A percentile compares a stretch with the other conserved stretches of the same genome.
Conservation (phyloP, 345 rosid genomes). For the Populus nigra region DNA sequence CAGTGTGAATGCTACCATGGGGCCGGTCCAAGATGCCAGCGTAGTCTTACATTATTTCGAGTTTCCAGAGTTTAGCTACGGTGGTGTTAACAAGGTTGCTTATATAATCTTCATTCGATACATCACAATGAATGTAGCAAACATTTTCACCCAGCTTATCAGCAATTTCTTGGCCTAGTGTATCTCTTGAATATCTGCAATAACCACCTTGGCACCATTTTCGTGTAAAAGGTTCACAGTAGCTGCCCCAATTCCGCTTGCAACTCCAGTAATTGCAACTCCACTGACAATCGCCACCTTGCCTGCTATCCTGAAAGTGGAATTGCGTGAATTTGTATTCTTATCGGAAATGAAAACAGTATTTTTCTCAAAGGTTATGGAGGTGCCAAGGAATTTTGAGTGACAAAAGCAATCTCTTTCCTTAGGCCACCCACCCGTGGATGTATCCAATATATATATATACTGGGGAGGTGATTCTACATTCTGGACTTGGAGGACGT, state of each 20-base stretch:
- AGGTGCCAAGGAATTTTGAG: too few relatives aligned
- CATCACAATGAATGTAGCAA: slow-evolving; percentile 31
- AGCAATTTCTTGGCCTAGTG: slow-evolving; percentile 4
- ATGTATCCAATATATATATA: too few relatives aligned
- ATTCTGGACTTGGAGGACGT: too few relatives aligned
- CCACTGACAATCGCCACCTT: slow-evolving; percentile 18
- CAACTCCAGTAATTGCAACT: slow-evolving; percentile 20
- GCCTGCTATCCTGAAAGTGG: not conserved
- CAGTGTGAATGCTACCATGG: slow-evolving; percentile 1
- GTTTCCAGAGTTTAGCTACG: slow-evolving; percentile 31
- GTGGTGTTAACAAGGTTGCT: slow-evolving; percentile 26
- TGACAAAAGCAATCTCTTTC: too few relatives aligned
- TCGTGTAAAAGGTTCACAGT: slow-evolving; percentile 12
- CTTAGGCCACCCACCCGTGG: too few relatives aligned
- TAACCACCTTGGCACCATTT: slow-evolving; percentile 19
- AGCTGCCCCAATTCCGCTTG: slow-evolving; percentile 18
- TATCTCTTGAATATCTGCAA: slow-evolving; percentile 25
- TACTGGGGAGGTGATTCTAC: too few relatives aligned
- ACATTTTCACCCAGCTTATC: not conserved
- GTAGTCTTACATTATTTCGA: slow-evolving; percentile 44
- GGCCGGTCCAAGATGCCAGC: slow-evolving; percentile 32
- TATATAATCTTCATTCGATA: slow-evolving; percentile 35
- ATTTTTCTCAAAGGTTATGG: too few relatives aligned
- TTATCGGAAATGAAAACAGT: not conserved
- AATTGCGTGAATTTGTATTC: too few relatives aligned